These are phyloP conservation scores for Penicillium sp. DNA, from an alignment of 2,329 filamentous ascomycete genomes.

Conservation along the genomic window DNA sequence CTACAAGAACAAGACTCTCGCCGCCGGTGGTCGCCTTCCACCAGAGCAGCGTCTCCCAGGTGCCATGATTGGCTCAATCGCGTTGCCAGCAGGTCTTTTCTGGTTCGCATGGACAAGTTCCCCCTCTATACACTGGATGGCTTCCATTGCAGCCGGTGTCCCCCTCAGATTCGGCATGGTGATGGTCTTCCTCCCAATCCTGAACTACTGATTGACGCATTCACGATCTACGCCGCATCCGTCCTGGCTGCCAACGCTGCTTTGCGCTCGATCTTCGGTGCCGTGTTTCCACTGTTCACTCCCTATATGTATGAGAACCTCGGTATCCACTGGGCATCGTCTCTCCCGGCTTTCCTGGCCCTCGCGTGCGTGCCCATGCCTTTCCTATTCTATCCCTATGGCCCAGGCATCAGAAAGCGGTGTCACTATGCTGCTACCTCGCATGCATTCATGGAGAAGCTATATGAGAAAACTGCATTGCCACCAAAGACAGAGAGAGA, in stretches of 20 bases:
- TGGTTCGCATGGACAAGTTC: slow-evolving; percentile 68
- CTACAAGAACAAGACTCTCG: slow-evolving; percentile 47
- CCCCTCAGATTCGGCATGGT: slow-evolving; percentile 59
- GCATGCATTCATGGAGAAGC: slow-evolving; percentile 6
- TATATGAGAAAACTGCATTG: background rate
- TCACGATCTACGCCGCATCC: slow-evolving; percentile 16
- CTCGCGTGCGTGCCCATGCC: slow-evolving; percentile 13
- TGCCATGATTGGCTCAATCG: slow-evolving; percentile 61
- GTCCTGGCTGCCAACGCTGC: slow-evolving; percentile 11
- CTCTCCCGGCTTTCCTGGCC: slow-evolving; percentile 13
- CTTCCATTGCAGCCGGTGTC: slow-evolving; percentile 48
- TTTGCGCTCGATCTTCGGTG: slow-evolving; percentile 11
- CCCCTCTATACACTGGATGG: slow-evolving; percentile 57
- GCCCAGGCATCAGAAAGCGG: slow-evolving; percentile 2
- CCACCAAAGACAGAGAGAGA: background rate
- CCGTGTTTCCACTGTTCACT: slow-evolving; percentile 13
- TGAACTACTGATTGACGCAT: slow-evolving; percentile 21
- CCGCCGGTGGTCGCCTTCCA: slow-evolving; percentile 53
- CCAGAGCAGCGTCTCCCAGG: slow-evolving; percentile 66
- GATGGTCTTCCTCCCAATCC: slow-evolving; percentile 30
- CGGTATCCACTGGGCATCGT: slow-evolving; percentile 17
- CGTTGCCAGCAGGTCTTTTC: slow-evolving; percentile 65
- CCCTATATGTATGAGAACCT: slow-evolving; percentile 14
- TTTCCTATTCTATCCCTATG: slow-evolving; percentile 14
- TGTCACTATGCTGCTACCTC: slow-evolving; percentile 9